Percentiles rank a stretch among this genome's conserved stretches.
Conservation (phyloP, 805 yeast species). For the Metschnikowia hibisci region DNA sequence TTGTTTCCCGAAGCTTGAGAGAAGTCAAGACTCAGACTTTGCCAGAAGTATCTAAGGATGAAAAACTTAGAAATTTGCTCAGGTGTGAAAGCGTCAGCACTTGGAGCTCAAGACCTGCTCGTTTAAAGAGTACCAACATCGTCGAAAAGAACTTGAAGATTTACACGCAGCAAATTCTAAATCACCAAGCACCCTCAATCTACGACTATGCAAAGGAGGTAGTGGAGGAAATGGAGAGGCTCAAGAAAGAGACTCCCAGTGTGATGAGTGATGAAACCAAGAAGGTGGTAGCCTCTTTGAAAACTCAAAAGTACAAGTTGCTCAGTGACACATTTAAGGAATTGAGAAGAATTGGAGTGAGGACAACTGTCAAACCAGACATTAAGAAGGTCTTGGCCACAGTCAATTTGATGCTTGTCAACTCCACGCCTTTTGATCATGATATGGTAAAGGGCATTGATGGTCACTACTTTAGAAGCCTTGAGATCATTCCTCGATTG, state of each 20-base stretch:
- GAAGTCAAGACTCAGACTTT: slow-evolving; percentile 2
- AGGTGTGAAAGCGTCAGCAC: slow-evolving; percentile 34
- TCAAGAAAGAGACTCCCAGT: slow-evolving; percentile 76
- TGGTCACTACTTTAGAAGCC: slow-evolving; percentile 56
- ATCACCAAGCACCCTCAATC: slow-evolving; percentile 45
- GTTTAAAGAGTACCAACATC: slow-evolving; percentile 47
- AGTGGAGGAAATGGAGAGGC: slow-evolving; percentile 52
- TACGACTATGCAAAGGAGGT: slow-evolving; percentile 53
- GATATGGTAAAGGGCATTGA: slow-evolving; percentile 40
- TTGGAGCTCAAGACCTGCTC: slow-evolving; percentile 56
- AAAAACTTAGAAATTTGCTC: slow-evolving; percentile 10
- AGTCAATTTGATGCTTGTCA: slow-evolving; percentile 58
- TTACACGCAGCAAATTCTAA: slow-evolving; percentile 35
- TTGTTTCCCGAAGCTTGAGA: neutral
- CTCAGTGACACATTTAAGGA: slow-evolving; percentile 76
- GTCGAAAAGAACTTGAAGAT: slow-evolving; percentile 55
- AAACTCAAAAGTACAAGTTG: slow-evolving; percentile 74
- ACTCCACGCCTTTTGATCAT: slow-evolving; percentile 43
- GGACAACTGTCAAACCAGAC: slow-evolving; percentile 59
- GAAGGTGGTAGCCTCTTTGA: slow-evolving; percentile 60
- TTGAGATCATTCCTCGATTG: slow-evolving; percentile 79
- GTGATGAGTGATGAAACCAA: slow-evolving; percentile 69
- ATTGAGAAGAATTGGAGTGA: slow-evolving; percentile 72
- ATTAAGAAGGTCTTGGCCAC: slow-evolving; percentile 60
- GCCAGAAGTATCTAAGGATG: slow-evolving; percentile 9